Conservation (phyloP, 257 asterid genomes). For the Solanum arcanum region DNA sequence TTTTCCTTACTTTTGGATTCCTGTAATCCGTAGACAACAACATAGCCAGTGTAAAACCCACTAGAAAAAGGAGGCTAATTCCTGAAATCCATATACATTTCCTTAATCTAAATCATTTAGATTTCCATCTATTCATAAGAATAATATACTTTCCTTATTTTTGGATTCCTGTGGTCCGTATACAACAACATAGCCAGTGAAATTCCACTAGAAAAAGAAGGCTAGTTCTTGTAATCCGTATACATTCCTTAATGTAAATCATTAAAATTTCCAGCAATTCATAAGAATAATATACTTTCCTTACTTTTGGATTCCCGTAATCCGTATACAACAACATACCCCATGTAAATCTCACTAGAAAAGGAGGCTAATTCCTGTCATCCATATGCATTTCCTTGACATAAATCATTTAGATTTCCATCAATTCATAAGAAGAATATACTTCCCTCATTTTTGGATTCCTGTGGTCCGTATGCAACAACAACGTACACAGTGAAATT, state of each 20-base stretch:
- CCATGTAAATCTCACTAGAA: neutral
- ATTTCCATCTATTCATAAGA: neutral
- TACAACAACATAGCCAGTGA: neutral
- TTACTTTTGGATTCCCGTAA: neutral
- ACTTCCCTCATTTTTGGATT: neutral
- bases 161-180: neutral
- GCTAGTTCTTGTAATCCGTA: neutral
- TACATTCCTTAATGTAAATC: neutral
- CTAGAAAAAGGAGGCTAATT: neutral
- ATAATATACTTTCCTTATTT: neutral
- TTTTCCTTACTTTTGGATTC: neutral
- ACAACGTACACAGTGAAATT: neutral
- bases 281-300: neutral
- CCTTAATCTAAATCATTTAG: no score
- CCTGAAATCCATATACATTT: neutral
- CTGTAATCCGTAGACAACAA: neutral
- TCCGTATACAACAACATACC: neutral
- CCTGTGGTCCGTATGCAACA: neutral
- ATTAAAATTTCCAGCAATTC: neutral
- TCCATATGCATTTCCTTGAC: neutral
- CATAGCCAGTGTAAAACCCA: neutral
- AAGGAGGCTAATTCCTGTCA: neutral
- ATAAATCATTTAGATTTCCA: neutral
- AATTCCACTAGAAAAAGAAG: no score
- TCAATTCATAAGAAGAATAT: neutral